These are phyloP conservation scores for Gossypium herbaceum DNA, from an alignment of 345 rosid genomes.

Conservation along the genomic window DNA sequence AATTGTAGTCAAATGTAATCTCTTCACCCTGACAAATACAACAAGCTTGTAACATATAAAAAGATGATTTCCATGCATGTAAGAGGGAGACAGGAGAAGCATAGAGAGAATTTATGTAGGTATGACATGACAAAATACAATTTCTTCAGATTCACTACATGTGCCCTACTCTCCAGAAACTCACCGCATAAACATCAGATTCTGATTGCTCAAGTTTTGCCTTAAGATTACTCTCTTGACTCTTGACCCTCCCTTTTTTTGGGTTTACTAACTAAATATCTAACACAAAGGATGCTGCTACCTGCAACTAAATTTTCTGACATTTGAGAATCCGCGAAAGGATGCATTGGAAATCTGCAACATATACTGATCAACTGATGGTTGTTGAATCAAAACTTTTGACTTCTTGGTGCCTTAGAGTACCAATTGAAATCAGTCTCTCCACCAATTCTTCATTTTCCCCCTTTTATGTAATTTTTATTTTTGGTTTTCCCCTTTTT, in stretches of 20 bases:
- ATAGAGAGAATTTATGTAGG: not conserved
- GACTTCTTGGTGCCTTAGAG: too few species aligned
- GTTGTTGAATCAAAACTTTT: too few species aligned
- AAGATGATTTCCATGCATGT: slow-evolving; percentile 7
- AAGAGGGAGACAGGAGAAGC: not conserved
- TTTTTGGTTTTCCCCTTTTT: too few species aligned
- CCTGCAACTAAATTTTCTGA: not conserved
- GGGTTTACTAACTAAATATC: not conserved
- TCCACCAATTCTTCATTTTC: too few species aligned
- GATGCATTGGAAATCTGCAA: not conserved
- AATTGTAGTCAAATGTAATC: slow-evolving; percentile 95
- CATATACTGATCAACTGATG: not conserved
- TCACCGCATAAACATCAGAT: not conserved
- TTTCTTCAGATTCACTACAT: not conserved
- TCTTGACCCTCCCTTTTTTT: not conserved
- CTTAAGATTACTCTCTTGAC: not conserved
- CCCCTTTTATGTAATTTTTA: too few species aligned
- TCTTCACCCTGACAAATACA: slow-evolving; percentile 69
- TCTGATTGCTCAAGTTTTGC: not conserved
- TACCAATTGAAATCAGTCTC: too few species aligned
- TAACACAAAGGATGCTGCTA: not conserved
- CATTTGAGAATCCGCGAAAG: not conserved
- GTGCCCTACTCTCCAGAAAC: not conserved
- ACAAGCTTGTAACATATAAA: slow-evolving; percentile 11
- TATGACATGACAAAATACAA: not conserved